Evolutionary conservation across 108 stramenopile species (phyloP).

Genomic region (Poteriospumella lacustris): DNA sequence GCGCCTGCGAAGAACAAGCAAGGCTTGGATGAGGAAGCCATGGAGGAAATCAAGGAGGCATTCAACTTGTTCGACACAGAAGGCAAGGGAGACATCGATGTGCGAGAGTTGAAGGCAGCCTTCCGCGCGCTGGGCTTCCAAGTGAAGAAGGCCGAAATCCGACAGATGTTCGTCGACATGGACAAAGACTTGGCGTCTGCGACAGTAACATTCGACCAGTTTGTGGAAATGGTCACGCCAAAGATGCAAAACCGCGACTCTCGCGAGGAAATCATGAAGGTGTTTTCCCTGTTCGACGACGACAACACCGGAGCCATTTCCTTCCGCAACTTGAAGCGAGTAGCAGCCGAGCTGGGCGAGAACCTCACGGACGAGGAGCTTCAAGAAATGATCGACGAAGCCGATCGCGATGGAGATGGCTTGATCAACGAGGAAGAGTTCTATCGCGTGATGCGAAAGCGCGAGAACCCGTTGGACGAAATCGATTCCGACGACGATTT

Average conservation of each 20-base stretch:
- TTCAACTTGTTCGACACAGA: slow-evolving; percentile 48
- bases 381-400: slow-evolving; percentile 51
- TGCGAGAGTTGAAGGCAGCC: slow-evolving; percentile 45
- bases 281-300: slow-evolving; percentile 57
- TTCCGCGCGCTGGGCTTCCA: slow-evolving; percentile 43
- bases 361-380: slow-evolving; percentile 58
- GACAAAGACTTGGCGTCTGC: slow-evolving; percentile 36
- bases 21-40: slow-evolving; percentile 39
- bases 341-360: slow-evolving; percentile 57
- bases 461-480: slow-evolving; percentile 31
- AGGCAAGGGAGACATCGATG: slow-evolving; percentile 45
- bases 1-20: background rate
- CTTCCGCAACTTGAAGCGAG: slow-evolving; percentile 58
- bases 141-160: slow-evolving; percentile 43
- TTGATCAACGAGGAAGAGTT: slow-evolving; percentile 54
- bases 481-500: slow-evolving; percentile 36
- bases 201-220: slow-evolving; percentile 37
- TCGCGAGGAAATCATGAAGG: slow-evolving; percentile 48
- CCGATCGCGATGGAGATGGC: slow-evolving; percentile 51
- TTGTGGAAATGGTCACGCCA: slow-evolving; percentile 42
- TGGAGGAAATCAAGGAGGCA: slow-evolving; percentile 41
- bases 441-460: slow-evolving; percentile 43
- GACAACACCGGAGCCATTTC: slow-evolving; percentile 56
- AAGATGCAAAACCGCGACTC: slow-evolving; percentile 39
- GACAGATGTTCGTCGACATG: slow-evolving; percentile 31